Base-by-base conservation (phyloP, 2,329 filamentous ascomycete species). In the Pseudogymnoascus sp. region DNA sequence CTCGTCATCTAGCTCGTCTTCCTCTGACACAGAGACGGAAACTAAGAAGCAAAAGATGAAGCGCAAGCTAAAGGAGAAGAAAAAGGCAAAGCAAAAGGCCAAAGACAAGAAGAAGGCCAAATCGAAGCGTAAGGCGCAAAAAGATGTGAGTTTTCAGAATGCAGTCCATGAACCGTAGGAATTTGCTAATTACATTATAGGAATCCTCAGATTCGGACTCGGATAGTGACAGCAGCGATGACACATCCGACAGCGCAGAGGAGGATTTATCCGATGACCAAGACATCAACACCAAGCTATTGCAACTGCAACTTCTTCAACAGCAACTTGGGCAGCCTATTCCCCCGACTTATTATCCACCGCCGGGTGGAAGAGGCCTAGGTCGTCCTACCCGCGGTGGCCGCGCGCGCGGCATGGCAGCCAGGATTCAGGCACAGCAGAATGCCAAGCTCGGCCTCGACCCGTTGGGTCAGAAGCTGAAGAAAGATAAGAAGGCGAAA, bases 401-500 rank as follows among this genome's bases (percentile, higher is more conserved):
- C n/a, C 60, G 58, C 15, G 63, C 48, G n/a, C 48, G 42, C 2
- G 48, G 68, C 64, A 48, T 61, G 59, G 62, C 63, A 29, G 63
- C 63, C 25, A 64, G 65, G 48, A 48, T 65, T 18, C 64, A 69
- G 63, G 66, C 65, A 61, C 66, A 63, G 15, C 65, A 64, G 60
- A 67, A 66, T 61, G 67, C 65, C 25, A 69, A 65, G 40, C 58
- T 70, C 15, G 60, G 64, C 18, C 63, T 69, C 27, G 69, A 72
- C 66, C 60, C 68, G 48, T 58, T 67, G 60, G 60, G 71, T 60
- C 62, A 59, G 18, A 59, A 59, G 58, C 18, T 69, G 64, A 64
- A 70, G 55, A 78, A 74, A 65, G 61, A 64, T 15, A 77, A 76
- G 67, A 78, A 76, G 66, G 76, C 76, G 29, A 73, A 70, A 60